phyloP scores from a whole-genome alignment of 1,284 basidiomycete species.

The Trichosporon sp. region DNA sequence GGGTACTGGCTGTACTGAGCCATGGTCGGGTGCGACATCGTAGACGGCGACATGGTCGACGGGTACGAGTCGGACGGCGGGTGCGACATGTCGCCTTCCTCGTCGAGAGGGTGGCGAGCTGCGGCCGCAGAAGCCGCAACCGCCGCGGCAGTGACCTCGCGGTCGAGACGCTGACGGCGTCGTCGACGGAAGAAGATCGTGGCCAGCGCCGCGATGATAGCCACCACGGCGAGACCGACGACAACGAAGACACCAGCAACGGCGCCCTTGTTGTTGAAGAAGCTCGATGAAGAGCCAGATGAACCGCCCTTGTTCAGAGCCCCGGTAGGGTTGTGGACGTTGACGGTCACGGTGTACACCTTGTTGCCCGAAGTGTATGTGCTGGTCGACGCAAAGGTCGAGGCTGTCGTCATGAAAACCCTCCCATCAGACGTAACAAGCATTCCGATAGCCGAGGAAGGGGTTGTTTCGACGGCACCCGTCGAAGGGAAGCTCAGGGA shows the following conservation, averaged over 20 bases:
- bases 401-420: slow-evolving; percentile 34
- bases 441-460: slow-evolving; percentile 23
- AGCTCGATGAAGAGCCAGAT: slow-evolving; percentile 26
- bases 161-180: slow-evolving; percentile 44
- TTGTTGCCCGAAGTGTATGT: slow-evolving; percentile 38
- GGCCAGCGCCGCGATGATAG: slow-evolving; percentile 42
- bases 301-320: slow-evolving; percentile 36
- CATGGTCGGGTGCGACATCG: slow-evolving; percentile 41
- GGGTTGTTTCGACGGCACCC: slow-evolving; percentile 4
- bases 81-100: slow-evolving; percentile 32
- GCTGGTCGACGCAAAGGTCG: slow-evolving; percentile 34
- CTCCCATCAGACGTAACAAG: slow-evolving; percentile 37
- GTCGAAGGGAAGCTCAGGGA: neutral
- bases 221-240: slow-evolving; percentile 48
- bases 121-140: slow-evolving; percentile 42
- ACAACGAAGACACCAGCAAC: slow-evolving; percentile 50
- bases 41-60: slow-evolving; percentile 41
- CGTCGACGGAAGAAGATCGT: slow-evolving; percentile 45
- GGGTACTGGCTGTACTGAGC: slow-evolving; percentile 45
- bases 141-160: slow-evolving; percentile 49
- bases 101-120: slow-evolving; percentile 45
- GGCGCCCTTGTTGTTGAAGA: slow-evolving; percentile 48
- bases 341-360: slow-evolving; percentile 45
- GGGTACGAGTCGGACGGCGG: slow-evolving; percentile 25
- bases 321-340: slow-evolving; percentile 43